Conservation (phyloP, 495 filamentous ascomycete species). For the Hypoxylon perforatum region DNA sequence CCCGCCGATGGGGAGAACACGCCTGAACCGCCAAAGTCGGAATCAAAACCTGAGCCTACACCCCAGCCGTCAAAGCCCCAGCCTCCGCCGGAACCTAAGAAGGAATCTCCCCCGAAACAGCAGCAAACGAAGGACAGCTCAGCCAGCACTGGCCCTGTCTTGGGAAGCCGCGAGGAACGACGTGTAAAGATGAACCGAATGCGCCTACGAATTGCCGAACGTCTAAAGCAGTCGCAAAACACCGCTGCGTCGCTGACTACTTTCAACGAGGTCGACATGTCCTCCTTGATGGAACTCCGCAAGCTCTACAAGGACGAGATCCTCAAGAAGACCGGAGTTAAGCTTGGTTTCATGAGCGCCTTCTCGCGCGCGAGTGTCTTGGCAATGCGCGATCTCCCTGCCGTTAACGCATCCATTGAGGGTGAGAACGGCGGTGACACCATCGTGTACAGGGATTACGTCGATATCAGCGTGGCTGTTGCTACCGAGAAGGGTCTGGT, state of each 20-base stretch:
- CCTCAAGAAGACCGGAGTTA: constrained; percentile 94
- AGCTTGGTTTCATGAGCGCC: constrained; percentile 98
- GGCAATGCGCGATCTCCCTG: constrained; percentile 93
- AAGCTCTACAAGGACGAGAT: constrained; percentile 97
- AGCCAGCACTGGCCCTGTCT: constrained; percentile 51
- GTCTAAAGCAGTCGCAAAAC: constrained; percentile 98
- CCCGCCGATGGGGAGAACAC: constrained; percentile 63
- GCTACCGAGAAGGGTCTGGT: constrained; percentile 98
- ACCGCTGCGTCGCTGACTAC: constrained; percentile 97
- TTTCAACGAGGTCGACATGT: constrained; percentile 99
- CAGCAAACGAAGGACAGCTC: constrained; percentile 53
- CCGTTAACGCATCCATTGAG: constrained; percentile 98
- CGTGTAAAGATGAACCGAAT: constrained; percentile 99
- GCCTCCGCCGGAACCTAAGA: constrained; percentile 58
- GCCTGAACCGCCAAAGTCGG: constrained; percentile 47
- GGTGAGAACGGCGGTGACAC: constrained; percentile 95
- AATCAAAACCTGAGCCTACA: constrained; percentile 45
- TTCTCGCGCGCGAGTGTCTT: constrained; percentile 92
- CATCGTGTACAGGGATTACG: constrained; percentile 97
- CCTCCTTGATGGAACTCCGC: constrained; percentile 94
- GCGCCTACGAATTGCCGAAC: constrained; percentile 96
- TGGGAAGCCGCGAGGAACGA: constrained; percentile 87
- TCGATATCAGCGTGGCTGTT: constrained; percentile 96
- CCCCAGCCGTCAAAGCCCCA: constrained; percentile 54
- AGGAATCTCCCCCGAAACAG: constrained; percentile 58